These are phyloP conservation scores for Corniculantispora saksenae DNA, from an alignment of 2,329 filamentous ascomycete species.

Conservation along the genomic window DNA sequence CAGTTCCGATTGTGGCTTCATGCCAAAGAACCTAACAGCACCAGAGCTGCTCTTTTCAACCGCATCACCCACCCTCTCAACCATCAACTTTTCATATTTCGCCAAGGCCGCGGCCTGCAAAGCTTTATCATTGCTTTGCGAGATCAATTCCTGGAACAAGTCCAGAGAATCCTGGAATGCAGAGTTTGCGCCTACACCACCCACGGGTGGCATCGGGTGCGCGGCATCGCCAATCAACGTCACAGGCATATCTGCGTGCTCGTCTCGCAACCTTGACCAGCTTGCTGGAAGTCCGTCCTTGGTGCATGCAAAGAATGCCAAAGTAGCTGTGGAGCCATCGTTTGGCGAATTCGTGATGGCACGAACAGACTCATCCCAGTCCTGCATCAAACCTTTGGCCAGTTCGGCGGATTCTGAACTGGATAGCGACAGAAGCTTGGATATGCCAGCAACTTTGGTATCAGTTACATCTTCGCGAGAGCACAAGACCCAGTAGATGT, in stretches of 20 bases:
- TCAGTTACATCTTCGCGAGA: constrained; percentile 12
- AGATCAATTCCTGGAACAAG: background rate
- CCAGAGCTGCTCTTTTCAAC: constrained; percentile 3
- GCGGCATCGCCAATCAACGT: constrained; percentile 23
- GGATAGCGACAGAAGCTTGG: background rate
- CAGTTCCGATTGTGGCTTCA: constrained; percentile 8
- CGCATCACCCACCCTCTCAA: constrained; percentile 1
- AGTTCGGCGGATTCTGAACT: background rate
- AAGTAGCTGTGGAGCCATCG: background rate
- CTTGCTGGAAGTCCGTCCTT: background rate
- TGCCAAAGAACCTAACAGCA: constrained; percentile 15
- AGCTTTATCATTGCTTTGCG: background rate
- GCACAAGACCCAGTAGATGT: constrained; percentile 37
- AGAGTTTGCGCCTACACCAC: constrained; percentile 19
- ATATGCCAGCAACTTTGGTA: background rate
- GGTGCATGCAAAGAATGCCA: background rate
- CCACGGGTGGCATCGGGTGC: constrained; percentile 20
- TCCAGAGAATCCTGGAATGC: constrained; percentile 19
- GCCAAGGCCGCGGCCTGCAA: background rate
- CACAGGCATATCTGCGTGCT: background rate
- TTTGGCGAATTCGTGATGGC: background rate
- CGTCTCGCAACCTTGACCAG: background rate
- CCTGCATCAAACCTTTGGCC: background rate
- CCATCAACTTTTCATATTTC: constrained; percentile 9
- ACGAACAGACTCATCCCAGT: background rate